Percentiles rank a stretch among this genome's conserved stretches.
Evolutionary conservation across 805 yeast species (phyloP).

Genomic region (Sugiyamaella marilandica): DNA sequence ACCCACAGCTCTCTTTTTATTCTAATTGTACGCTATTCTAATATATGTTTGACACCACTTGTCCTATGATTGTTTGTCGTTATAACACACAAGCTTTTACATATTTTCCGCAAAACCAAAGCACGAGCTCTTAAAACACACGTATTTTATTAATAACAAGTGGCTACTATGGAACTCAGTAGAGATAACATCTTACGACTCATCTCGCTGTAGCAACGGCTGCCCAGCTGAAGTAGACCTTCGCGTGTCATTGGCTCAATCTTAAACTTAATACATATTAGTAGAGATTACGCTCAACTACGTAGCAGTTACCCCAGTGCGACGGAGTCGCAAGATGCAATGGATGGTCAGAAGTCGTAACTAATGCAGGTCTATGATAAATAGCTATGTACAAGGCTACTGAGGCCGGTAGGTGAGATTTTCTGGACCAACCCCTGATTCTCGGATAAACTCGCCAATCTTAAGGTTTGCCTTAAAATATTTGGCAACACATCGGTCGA

Average conservation of each 20-base stretch:
- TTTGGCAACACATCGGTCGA: conserved; percentile 82
- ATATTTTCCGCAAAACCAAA: no score
- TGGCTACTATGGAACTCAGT: no score
- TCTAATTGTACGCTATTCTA: conserved; percentile 5
- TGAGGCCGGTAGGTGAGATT: conserved; percentile 4
- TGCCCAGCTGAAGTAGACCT: no score
- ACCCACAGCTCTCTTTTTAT: neutral
- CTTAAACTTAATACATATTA: neutral
- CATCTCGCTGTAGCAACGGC: no score
- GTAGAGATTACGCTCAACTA: neutral
- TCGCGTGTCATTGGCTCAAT: no score
- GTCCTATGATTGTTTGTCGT: no score
- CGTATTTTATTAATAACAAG: no score
- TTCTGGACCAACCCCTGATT: conserved; percentile 15
- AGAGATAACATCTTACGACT: no score
- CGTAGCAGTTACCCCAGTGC: no score
- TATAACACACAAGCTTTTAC: no score
- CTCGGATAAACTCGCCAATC: conserved; percentile 28
- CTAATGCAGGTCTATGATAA: neutral
- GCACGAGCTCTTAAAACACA: no score
- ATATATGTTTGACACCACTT: neutral
- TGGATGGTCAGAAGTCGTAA: neutral
- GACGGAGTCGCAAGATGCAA: neutral
- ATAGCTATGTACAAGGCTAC: conserved; percentile 2
- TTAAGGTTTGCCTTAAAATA: conserved; percentile 65